Conservation (phyloP, 495 filamentous ascomycete genomes). For the Penicillium cosmopolitanum region DNA sequence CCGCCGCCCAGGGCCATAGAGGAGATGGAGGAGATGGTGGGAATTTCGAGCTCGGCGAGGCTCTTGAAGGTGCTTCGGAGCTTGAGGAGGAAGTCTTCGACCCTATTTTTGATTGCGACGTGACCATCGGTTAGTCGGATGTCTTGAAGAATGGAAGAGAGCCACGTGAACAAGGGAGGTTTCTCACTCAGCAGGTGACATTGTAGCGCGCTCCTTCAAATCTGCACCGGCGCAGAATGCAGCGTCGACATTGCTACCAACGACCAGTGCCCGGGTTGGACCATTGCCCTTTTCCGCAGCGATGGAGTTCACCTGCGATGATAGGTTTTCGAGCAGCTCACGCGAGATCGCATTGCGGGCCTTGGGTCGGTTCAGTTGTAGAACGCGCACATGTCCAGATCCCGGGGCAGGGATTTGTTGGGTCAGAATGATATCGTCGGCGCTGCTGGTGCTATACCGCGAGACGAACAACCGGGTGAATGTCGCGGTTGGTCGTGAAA, state of each 20-base stretch:
- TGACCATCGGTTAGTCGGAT: conserved; percentile 11
- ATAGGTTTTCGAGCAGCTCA: conserved; percentile 70
- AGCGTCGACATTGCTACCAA: conserved; percentile 75
- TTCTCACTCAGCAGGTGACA: conserved; percentile 69
- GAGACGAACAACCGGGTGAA: conserved; percentile 37
- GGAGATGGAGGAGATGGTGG: conserved; percentile 83
- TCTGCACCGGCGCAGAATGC: conserved; percentile 95
- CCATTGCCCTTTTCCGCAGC: conserved; percentile 66
- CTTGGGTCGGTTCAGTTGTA: conserved; percentile 81
- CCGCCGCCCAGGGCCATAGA: conserved; percentile 88
- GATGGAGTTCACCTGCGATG: conserved; percentile 68
- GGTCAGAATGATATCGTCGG: conserved; percentile 63
- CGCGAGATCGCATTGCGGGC: conserved; percentile 90
- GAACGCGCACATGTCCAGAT: conserved; percentile 80
- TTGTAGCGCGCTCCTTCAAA: conserved; percentile 79
- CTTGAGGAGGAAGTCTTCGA: conserved; percentile 69
- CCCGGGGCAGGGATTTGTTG: conserved; percentile 77
- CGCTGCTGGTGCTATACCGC: conserved; percentile 38
- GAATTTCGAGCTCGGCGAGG: conserved; percentile 75
- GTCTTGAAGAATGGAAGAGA: background rate
- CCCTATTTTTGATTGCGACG: conserved; percentile 49
- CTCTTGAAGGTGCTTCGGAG: conserved; percentile 72
- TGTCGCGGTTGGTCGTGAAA: conserved; percentile 23
- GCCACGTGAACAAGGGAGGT: background rate
- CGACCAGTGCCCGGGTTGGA: conserved; percentile 73